Conservation (phyloP, 495 filamentous ascomycete species). For the Neurospora sp. region DNA sequence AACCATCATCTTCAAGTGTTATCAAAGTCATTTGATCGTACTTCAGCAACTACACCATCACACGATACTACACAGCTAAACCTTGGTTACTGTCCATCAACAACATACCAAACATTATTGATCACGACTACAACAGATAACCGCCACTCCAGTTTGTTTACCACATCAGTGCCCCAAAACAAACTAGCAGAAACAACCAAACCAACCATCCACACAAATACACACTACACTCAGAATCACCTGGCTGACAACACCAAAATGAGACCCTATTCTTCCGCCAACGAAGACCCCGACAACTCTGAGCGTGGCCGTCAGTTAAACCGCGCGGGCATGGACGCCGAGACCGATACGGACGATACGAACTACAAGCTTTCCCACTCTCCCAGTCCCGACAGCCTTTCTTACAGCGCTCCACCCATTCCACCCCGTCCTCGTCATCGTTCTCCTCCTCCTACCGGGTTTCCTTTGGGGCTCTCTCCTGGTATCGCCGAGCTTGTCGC, state of each 20-base stretch:
- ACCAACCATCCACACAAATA: background rate
- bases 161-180: background rate
- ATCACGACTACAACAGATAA: background rate
- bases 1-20: background rate
- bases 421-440: background rate
- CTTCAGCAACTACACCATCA: background rate
- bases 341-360: background rate
- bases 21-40: background rate
- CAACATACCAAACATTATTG: background rate
- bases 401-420: background rate
- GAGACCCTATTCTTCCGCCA: background rate
- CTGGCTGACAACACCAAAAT: background rate
- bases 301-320: background rate
- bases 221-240: background rate
- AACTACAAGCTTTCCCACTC: background rate
- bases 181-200: background rate
- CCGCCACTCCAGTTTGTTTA: background rate
- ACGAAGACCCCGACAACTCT: background rate
- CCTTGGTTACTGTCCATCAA: background rate
- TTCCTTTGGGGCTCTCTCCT: background rate
- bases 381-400: background rate
- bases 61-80: background rate
- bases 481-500: background rate
- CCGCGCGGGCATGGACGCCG: background rate
- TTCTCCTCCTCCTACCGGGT: background rate